A percentile compares a stretch with the other conserved stretches of the same genome.
phyloP scores from a whole-genome alignment of 176 grass and related monocot species.

The Avena eriantha region DNA sequence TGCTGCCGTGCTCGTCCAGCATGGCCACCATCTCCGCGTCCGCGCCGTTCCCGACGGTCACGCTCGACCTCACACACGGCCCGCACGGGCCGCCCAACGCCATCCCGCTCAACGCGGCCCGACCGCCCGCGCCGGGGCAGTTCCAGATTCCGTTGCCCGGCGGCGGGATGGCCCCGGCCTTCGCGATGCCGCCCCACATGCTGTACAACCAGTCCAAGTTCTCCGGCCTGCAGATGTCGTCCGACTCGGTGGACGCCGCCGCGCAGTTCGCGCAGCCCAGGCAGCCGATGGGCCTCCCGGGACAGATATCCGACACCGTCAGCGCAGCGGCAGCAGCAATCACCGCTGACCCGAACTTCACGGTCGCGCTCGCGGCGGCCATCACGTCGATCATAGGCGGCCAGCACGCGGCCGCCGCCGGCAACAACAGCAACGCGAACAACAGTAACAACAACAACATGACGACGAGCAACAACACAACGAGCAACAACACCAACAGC shows the following conservation, averaged over 20 bases:
- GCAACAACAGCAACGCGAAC: conserved; percentile 22
- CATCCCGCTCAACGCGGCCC: conserved; percentile 50
- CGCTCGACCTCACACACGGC: conserved; percentile 81
- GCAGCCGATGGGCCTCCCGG: conserved; percentile 28
- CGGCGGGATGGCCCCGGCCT: conserved; percentile 31
- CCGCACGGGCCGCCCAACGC: conserved; percentile 41
- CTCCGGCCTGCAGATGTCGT: conserved; percentile 74
- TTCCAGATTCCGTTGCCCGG: conserved; percentile 53
- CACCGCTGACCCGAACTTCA: conserved; percentile 84
- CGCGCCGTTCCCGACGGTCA: conserved; percentile 89
- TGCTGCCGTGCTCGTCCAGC: conserved; percentile 86
- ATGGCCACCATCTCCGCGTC: conserved; percentile 93
- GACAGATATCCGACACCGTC: conserved; percentile 55
- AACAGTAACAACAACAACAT: conserved; percentile 40
- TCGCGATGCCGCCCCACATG: conserved; percentile 48
- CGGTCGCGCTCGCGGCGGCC: conserved; percentile 78
- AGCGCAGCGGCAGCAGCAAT: conserved; percentile 83
- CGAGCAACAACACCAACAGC: conserved; percentile 58
- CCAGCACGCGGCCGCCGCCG: conserved; percentile 34
- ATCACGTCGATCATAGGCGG: conserved; percentile 85
- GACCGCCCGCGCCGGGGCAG: conserved; percentile 26
- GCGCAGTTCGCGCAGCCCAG: conserved; percentile 52
- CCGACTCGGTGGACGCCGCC: conserved; percentile 22
- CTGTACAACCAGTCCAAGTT: conserved; percentile 76
- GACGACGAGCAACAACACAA: conserved; percentile 49